Percentiles rank a stretch among this genome's conserved stretches.
phyloP scores from a whole-genome alignment of 495 filamentous ascomycete genomes.

The Aspergillus taichungensis region DNA sequence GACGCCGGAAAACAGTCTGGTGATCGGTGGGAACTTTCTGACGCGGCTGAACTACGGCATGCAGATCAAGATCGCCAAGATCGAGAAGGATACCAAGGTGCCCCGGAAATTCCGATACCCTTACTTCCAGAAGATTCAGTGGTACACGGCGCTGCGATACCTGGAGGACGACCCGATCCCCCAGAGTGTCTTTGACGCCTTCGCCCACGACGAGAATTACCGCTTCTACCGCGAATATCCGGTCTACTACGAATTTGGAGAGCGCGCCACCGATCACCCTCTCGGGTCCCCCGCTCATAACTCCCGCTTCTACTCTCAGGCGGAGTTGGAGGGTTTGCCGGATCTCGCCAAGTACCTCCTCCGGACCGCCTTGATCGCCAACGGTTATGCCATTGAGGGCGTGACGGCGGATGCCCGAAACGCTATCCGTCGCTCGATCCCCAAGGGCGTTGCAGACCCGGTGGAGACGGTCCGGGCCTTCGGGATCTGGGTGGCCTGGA shows the following conservation, averaged over 20 bases:
- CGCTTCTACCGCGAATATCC: slow-evolving; percentile 47
- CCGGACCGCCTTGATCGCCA: slow-evolving; percentile 58
- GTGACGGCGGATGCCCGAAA: slow-evolving; percentile 47
- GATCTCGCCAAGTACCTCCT: slow-evolving; percentile 57
- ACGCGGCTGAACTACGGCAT: slow-evolving; percentile 62
- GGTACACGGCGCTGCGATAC: slow-evolving; percentile 61
- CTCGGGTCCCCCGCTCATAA: slow-evolving; percentile 43
- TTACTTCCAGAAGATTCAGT: slow-evolving; percentile 67
- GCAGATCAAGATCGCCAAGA: slow-evolving; percentile 61
- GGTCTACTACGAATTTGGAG: slow-evolving; percentile 50
- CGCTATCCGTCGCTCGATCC: slow-evolving; percentile 55
- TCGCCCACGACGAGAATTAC: slow-evolving; percentile 45
- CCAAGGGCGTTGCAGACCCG: slow-evolving; percentile 53
- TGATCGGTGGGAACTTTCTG: slow-evolving; percentile 71
- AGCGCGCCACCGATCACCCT: slow-evolving; percentile 40
- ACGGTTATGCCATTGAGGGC: slow-evolving; percentile 52
- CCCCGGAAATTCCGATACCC: slow-evolving; percentile 64
- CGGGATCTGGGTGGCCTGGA: slow-evolving; percentile 66
- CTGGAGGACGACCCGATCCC: slow-evolving; percentile 60
- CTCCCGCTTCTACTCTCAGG: slow-evolving; percentile 56
- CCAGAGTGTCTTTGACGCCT: slow-evolving; percentile 42
- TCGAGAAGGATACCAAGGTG: slow-evolving; percentile 66
- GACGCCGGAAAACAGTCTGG: slow-evolving; percentile 67
- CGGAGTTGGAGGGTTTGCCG: slow-evolving; percentile 59
- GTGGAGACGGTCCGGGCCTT: slow-evolving; percentile 52